phyloP scores from a whole-genome alignment of 352 stramenopile genomes.

The Phytophthora cryptogea region DNA sequence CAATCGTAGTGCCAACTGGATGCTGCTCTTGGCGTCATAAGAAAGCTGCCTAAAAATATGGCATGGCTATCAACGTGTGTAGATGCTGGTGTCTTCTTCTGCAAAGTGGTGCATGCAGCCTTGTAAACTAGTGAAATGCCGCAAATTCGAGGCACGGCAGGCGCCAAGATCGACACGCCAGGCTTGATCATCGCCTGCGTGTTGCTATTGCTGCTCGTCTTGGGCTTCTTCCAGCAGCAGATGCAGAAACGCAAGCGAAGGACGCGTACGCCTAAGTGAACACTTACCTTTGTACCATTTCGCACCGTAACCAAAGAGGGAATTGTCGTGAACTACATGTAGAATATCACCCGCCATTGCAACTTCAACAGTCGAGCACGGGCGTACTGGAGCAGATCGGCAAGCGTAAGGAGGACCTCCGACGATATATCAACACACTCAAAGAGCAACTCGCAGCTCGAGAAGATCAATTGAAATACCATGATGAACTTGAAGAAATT shows the following conservation, averaged over 20 bases:
- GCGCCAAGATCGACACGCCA: slow-evolving; percentile 31
- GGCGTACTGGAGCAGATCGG: slow-evolving; percentile 55
- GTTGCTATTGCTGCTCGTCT: slow-evolving; percentile 42
- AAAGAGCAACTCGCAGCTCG: slow-evolving; percentile 49
- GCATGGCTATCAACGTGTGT: not conserved
- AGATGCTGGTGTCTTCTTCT: not conserved
- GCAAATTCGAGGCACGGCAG: slow-evolving; percentile 39
- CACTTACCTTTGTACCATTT: not conserved
- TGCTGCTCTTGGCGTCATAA: too few species aligned
- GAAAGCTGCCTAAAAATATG: slow-evolving; percentile 25
- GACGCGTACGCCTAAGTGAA: slow-evolving; percentile 23
- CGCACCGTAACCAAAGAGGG: not conserved
- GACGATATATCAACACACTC: slow-evolving; percentile 59
- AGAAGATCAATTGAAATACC: slow-evolving; percentile 60
- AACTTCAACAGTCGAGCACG: slow-evolving; percentile 33
- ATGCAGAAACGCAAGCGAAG: slow-evolving; percentile 32
- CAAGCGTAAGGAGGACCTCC: slow-evolving; percentile 65
- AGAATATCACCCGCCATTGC: slow-evolving; percentile 55
- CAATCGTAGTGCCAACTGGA: too few species aligned
- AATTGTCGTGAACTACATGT: not conserved
- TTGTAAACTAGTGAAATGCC: slow-evolving; percentile 33
- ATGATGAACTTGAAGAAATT: slow-evolving; percentile 71
- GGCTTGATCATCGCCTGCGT: slow-evolving; percentile 48
- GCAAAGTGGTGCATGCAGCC: not conserved
- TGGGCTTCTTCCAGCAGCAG: slow-evolving; percentile 44